Base-by-base conservation (phyloP, 768 basidiomycete species). In the Pisolithus albus region DNA sequence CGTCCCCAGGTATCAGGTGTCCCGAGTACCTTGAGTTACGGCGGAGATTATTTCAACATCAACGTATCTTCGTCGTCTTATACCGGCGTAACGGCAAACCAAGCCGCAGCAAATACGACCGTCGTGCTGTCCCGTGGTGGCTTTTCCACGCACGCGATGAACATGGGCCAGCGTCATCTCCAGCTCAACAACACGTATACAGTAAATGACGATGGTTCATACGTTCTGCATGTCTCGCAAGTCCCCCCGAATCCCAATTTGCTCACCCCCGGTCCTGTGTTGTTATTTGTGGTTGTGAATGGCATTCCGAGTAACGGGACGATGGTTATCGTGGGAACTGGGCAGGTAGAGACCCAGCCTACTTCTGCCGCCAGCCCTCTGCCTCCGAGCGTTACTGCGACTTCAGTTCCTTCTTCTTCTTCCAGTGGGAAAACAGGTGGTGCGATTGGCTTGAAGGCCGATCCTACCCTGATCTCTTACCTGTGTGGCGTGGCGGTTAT, bases 181-280 rank as follows among this genome's bases (percentile, higher is more conserved):
- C 83, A 94, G 70, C 80, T 96, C 49, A 85, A 93, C 66, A 86
- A 79, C 61, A 88, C 92, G 0, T 95, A 84, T 72, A 86, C 82
- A 0, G 86, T 92, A 51, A 81, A 88, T 63, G 65, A 61, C n/a
- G 82, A 92, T 56, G 86, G 88, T 18, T 81, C 84, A 16, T 83
- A 90, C 57, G 79, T 77, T 8, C 70, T 96, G 3, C 85, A 94
- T 66, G 86, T 90, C 42, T 70, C 86, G 1, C 93, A 94, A 64
- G 75, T 82, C 7, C 91, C 90, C 0, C 87, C 91, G 0, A 92
- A 88, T 68, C 73, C 93, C 9, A 86, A 89, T 63, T 59, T 97
- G 60, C 79, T 96, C 73, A 84, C 87, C 60, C 94, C 95, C 5
- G 94, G 94, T 5, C 93, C 94, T 7, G 87, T 80, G 0, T 73